phyloP scores from a whole-genome alignment of 768 basidiomycete species.

The Termitomyces sp. region DNA sequence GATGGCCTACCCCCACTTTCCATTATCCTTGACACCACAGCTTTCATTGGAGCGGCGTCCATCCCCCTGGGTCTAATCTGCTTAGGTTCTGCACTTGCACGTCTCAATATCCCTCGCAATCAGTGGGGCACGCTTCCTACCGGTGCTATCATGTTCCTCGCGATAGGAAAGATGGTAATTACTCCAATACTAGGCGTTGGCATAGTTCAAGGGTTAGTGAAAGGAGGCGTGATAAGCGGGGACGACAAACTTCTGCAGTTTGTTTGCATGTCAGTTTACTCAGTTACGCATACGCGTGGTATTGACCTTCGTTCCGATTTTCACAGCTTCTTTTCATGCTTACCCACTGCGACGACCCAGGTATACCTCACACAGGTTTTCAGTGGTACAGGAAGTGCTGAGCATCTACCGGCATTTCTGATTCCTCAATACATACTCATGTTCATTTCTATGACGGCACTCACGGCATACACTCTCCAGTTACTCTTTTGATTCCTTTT shows the following conservation, averaged over 20 bases:
- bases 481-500: constrained; percentile 29
- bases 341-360: constrained; percentile 59
- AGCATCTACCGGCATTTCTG: constrained; percentile 56
- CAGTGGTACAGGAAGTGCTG: constrained; percentile 59
- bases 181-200: constrained; percentile 59
- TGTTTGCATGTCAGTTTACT: constrained; percentile 54
- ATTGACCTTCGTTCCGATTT: not conserved
- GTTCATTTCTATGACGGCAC: constrained; percentile 45
- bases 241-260: constrained; percentile 59
- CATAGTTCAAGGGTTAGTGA: constrained; percentile 47
- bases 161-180: constrained; percentile 49
- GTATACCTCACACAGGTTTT: constrained; percentile 63
- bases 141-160: constrained; percentile 49
- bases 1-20: constrained; percentile 55
- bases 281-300: not conserved
- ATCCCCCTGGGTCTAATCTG: constrained; percentile 51
- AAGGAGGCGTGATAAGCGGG: constrained; percentile 37
- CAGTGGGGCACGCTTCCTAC: constrained; percentile 40
- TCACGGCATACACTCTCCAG: constrained; percentile 42
- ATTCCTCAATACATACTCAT: constrained; percentile 57
- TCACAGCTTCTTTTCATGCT: constrained; percentile 50
- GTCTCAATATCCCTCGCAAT: constrained; percentile 44
- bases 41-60: constrained; percentile 48
- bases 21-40: constrained; percentile 42
- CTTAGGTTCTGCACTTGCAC: constrained; percentile 53